Conservation (phyloP, 2,329 filamentous ascomycete species). For the Fusarium chuoi region DNA sequence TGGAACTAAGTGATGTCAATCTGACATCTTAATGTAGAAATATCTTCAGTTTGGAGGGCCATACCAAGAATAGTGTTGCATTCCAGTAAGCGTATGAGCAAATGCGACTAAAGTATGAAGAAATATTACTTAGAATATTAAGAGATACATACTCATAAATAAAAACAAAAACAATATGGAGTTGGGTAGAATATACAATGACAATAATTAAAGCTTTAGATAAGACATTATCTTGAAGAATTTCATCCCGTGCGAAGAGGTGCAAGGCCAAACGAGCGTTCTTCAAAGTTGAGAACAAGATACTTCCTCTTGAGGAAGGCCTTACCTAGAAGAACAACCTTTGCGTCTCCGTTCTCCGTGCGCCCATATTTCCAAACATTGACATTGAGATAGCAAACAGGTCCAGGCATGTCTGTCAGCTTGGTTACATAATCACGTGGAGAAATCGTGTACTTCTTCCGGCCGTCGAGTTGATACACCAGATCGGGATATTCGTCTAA, state of each 20-base stretch:
- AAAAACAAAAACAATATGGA: background rate
- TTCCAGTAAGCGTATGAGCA: background rate
- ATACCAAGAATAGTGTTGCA: background rate
- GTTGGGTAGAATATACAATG: background rate
- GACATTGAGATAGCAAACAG: background rate
- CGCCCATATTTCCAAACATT: slow-evolving; percentile 6
- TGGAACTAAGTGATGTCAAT: background rate
- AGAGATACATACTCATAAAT: background rate
- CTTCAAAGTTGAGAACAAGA: background rate
- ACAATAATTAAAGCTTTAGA: background rate
- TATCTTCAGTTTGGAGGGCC: background rate
- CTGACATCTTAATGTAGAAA: too few species aligned
- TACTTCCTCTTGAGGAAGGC: background rate
- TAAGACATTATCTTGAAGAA: background rate
- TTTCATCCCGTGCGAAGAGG: background rate
- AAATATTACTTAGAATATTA: background rate
- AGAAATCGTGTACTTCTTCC: background rate
- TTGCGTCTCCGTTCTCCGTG: background rate
- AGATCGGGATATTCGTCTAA: background rate
- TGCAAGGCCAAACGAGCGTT: background rate
- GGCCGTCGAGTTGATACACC: background rate
- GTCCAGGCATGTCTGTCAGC: background rate
- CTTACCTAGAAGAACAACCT: background rate
- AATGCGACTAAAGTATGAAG: background rate
- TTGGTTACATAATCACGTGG: background rate